Conservation (phyloP, 495 filamentous ascomycete genomes). For the Aspergillus ostianus region DNA sequence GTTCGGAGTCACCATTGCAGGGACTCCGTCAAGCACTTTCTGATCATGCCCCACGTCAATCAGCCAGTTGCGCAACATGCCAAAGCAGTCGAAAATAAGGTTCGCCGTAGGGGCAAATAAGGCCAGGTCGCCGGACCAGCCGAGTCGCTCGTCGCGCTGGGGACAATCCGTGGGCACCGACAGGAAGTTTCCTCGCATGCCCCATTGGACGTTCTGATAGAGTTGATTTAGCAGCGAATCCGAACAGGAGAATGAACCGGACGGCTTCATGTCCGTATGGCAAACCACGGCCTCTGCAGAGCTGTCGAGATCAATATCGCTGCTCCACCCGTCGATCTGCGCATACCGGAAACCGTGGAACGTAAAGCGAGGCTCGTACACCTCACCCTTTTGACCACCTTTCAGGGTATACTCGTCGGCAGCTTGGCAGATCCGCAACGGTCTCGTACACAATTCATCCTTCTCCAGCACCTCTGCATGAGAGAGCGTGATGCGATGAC, state of each 20-base stretch:
- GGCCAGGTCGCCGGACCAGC: constrained; percentile 55
- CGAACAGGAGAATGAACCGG: constrained; percentile 48
- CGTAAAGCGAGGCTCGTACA: constrained; percentile 38
- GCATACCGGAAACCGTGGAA: constrained; percentile 57
- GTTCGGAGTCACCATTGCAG: constrained; percentile 1
- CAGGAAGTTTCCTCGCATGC: constrained; percentile 55
- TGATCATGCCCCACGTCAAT: constrained; percentile 40
- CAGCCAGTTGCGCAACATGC: constrained; percentile 48
- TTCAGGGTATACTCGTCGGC: too few species aligned
- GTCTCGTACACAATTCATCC: too few species aligned
- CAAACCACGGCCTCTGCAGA: constrained; percentile 44
- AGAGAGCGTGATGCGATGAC: not conserved
- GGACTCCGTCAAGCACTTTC: constrained; percentile 35
- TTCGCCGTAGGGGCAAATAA: constrained; percentile 48
- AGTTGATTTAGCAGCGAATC: constrained; percentile 46
- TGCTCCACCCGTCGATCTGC: constrained; percentile 44
- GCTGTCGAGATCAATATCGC: constrained; percentile 7
- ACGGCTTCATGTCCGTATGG: constrained; percentile 49
- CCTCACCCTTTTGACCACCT: not conserved
- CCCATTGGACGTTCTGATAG: constrained; percentile 50
- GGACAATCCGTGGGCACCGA: constrained; percentile 54
- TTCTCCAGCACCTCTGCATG: constrained; percentile 1
- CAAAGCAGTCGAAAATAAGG: constrained; percentile 48
- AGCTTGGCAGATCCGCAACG: too few species aligned
- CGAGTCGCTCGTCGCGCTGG: constrained; percentile 54